These are phyloP conservation scores for Seminavis robusta DNA, from an alignment of 108 stramenopile species.

Conservation along the genomic window DNA sequence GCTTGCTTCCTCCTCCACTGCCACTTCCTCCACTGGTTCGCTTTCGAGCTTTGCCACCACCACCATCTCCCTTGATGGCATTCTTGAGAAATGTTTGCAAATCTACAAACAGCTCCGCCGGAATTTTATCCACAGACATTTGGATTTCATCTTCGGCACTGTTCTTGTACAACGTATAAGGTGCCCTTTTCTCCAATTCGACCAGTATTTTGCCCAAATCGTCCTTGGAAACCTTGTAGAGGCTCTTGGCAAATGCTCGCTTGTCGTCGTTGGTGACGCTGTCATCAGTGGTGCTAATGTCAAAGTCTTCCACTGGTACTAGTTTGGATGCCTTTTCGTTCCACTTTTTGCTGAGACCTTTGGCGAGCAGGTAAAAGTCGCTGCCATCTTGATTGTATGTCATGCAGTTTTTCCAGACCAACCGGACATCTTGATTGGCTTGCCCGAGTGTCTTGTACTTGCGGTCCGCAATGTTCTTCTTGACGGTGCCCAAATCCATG, in stretches of 20 bases:
- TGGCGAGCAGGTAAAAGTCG: conserved; percentile 81
- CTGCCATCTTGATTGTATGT: conserved; percentile 92
- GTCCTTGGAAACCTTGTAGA: conserved; percentile 88
- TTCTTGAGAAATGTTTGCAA: conserved; percentile 27
- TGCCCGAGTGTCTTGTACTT: conserved; percentile 76
- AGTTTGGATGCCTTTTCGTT: conserved; percentile 73
- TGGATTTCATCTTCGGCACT: conserved; percentile 88
- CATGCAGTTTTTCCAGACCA: conserved; percentile 95
- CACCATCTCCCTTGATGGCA: neutral
- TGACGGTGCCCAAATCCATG: conserved; percentile 95
- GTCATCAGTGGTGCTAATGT: too few relatives aligned
- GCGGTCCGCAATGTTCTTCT: conserved; percentile 65
- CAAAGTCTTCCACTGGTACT: too few relatives aligned
- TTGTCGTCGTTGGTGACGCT: conserved; percentile 82
- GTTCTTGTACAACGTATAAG: conserved; percentile 80
- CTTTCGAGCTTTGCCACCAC: too few relatives aligned
- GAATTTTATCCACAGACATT: conserved; percentile 90
- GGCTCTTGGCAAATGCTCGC: conserved; percentile 70
- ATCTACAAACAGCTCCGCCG: conserved; percentile 73
- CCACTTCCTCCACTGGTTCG: too few relatives aligned
- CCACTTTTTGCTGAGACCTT: conserved; percentile 67
- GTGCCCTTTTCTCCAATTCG: conserved; percentile 88
- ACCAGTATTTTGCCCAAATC: conserved; percentile 86
- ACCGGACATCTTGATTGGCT: conserved; percentile 88
- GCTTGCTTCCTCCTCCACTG: too few relatives aligned